phyloP scores from a whole-genome alignment of 805 yeast species.

The Ogataea paraovalis region DNA sequence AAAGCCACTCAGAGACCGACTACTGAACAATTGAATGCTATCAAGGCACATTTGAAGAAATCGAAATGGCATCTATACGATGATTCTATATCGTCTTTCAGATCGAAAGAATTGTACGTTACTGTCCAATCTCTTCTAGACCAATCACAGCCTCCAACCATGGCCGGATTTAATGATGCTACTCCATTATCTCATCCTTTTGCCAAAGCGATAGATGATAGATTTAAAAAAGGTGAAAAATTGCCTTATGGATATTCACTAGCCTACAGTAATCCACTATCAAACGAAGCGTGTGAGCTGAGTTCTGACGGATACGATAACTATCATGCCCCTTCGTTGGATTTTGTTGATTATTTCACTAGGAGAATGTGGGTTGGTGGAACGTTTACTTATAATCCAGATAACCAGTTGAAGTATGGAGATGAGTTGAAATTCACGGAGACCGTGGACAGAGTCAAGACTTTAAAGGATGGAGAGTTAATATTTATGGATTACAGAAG shows the following conservation, averaged over 20 bases:
- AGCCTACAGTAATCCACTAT: constrained; percentile 59
- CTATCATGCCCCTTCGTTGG: constrained; percentile 59
- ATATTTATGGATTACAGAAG: constrained; percentile 56
- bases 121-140: constrained; percentile 26
- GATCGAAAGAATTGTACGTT: constrained; percentile 24
- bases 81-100: constrained; percentile 26
- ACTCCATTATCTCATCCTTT: background rate
- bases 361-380: constrained; percentile 86
- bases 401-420: constrained; percentile 34
- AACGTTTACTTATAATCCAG: constrained; percentile 37
- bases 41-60: constrained; percentile 13
- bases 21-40: constrained; percentile 3
- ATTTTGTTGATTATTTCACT: constrained; percentile 32
- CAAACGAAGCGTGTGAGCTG: constrained; percentile 39
- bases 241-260: constrained; percentile 60
- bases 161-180: constrained; percentile 8
- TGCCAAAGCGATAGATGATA: constrained; percentile 4
- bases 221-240: constrained; percentile 16
- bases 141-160: constrained; percentile 6
- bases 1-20: constrained; percentile 5
- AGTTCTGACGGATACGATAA: constrained; percentile 78
- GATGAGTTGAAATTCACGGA: constrained; percentile 50
- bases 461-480: constrained; percentile 30
- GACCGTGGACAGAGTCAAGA: constrained; percentile 38
- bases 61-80: constrained; percentile 24